phyloP scores from a whole-genome alignment of 2,329 filamentous ascomycete genomes.

The Neurospora crassa region DNA sequence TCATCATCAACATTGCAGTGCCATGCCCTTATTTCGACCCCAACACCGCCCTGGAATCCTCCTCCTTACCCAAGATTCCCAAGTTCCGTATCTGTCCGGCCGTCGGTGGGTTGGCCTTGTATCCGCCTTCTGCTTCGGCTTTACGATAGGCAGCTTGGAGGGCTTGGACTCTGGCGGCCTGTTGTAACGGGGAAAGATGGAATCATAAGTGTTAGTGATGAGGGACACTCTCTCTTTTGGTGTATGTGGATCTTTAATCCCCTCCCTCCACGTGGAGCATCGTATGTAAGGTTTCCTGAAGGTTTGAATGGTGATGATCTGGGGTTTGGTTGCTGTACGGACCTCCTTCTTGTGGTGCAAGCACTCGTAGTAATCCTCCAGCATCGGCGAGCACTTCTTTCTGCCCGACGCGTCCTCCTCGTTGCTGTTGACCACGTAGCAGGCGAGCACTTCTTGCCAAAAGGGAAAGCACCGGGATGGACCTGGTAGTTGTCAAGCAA shows the following conservation, averaged over 20 bases:
- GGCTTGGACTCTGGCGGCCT: constrained; percentile 70
- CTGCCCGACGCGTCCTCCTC: constrained; percentile 71
- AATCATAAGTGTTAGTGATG: constrained; percentile 2
- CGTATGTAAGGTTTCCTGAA: constrained; percentile 3
- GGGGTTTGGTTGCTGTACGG: constrained; percentile 8
- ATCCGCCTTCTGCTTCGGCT: constrained; percentile 56
- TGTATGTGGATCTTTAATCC: neutral
- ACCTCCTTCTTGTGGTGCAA: constrained; percentile 99
- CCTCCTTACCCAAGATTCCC: constrained; percentile 74
- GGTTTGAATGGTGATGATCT: neutral
- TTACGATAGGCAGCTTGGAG: constrained; percentile 82
- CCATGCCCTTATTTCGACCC: constrained; percentile 21
- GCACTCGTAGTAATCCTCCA: constrained; percentile 99
- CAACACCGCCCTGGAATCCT: constrained; percentile 59
- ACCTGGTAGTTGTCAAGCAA: constrained; percentile 29
- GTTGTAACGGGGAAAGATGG: constrained; percentile 6
- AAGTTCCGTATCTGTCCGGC: constrained; percentile 82
- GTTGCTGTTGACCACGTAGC: constrained; percentile 90
- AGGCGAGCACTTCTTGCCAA: constrained; percentile 98
- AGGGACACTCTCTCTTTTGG: neutral
- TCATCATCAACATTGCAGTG: neutral
- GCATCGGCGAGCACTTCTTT: constrained; percentile 72
- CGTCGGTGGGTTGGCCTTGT: constrained; percentile 71
- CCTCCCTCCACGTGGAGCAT: constrained; percentile 2
- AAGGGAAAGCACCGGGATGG: constrained; percentile 88